phyloP scores from a whole-genome alignment of 2,329 filamentous ascomycete species.

The Sarocladiaceae sp. region DNA sequence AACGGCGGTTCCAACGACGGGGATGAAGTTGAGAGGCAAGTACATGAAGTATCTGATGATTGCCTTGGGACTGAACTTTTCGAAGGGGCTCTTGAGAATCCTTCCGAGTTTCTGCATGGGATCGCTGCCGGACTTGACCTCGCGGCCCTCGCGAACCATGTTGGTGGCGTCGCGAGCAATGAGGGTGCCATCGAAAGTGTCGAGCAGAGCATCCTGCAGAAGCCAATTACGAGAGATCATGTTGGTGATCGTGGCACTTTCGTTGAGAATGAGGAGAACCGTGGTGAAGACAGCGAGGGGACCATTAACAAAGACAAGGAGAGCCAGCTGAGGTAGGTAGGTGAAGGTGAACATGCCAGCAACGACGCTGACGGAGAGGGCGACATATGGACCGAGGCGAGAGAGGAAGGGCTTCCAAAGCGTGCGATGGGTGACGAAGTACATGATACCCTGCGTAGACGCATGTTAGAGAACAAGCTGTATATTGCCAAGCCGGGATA shows the following conservation, averaged over 20 bases:
- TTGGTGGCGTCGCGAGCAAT: conserved; percentile 42
- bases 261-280: conserved; percentile 58
- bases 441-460: conserved; percentile 46
- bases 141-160: conserved; percentile 68
- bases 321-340: conserved; percentile 75
- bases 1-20: conserved; percentile 73
- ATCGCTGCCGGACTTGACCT: conserved; percentile 58
- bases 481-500: not conserved
- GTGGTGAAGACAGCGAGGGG: conserved; percentile 72
- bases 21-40: conserved; percentile 87
- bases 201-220: conserved; percentile 73
- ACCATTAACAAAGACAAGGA: conserved; percentile 79
- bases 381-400: conserved; percentile 54
- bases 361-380: conserved; percentile 66
- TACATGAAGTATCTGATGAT: conserved; percentile 78
- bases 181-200: conserved; percentile 78
- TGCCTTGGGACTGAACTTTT: conserved; percentile 51
- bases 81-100: conserved; percentile 51
- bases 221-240: conserved; percentile 62
- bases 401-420: conserved; percentile 55
- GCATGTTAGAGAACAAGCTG: not conserved
- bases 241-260: conserved; percentile 53
- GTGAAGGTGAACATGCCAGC: conserved; percentile 80
- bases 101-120: conserved; percentile 52
- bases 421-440: conserved; percentile 48